These are phyloP conservation scores for Flaveria ramosissima DNA, from an alignment of 129 eudicot species.

Conservation along the genomic window DNA sequence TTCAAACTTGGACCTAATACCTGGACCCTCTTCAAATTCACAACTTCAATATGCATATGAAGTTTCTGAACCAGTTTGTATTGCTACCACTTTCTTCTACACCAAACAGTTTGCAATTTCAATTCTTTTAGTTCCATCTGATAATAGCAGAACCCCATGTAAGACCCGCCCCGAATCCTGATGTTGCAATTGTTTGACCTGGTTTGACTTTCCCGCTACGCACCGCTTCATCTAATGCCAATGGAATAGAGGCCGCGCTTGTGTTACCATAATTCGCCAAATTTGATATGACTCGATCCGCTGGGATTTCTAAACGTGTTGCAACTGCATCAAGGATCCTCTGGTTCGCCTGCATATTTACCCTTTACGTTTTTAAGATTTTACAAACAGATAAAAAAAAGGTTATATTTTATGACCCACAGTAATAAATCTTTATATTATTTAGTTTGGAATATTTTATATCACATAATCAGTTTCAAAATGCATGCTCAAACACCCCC, in stretches of 20 bases:
- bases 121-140: constrained; percentile 53
- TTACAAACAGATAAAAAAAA: neutral
- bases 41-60: neutral
- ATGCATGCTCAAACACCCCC: too few species aligned
- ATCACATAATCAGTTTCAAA: neutral
- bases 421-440: neutral
- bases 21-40: constrained; percentile 10
- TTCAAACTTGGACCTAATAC: constrained; percentile 14
- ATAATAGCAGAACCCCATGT: constrained; percentile 96
- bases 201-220: constrained; percentile 78
- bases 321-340: constrained; percentile 90
- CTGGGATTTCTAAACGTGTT: constrained; percentile 65
- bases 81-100: neutral
- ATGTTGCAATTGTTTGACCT: constrained; percentile 82
- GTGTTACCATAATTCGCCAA: constrained; percentile 93
- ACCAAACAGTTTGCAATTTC: neutral
- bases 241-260: constrained; percentile 95
- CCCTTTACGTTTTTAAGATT: neutral
- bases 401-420: neutral
- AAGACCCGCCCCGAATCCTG: constrained; percentile 99
- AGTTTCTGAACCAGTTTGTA: neutral
- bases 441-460: neutral
- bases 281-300: constrained; percentile 94
- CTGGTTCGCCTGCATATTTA: constrained; percentile 79
- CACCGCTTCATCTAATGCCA: constrained; percentile 97